These are phyloP conservation scores for Colletotrichum neosansevieriae DNA, from an alignment of 2,329 filamentous ascomycete species.

Conservation along the genomic window DNA sequence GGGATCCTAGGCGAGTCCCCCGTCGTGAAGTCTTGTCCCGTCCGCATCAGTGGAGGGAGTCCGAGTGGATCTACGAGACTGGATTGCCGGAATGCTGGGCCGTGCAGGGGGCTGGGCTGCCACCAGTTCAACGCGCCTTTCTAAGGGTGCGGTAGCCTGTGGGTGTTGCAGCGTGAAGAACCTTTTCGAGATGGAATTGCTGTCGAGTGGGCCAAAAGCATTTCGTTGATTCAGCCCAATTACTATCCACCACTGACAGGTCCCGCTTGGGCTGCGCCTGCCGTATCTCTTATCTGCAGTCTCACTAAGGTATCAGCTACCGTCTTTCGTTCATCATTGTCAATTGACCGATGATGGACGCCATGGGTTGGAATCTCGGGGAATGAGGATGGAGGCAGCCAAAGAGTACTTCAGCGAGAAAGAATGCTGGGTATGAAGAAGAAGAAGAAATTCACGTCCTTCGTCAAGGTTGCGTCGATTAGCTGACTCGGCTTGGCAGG, in stretches of 20 bases:
- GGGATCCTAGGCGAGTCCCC: slow-evolving; percentile 25
- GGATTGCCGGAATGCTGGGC: slow-evolving; percentile 38
- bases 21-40: slow-evolving; percentile 36
- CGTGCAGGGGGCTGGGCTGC: slow-evolving; percentile 29
- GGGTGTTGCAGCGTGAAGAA: neutral
- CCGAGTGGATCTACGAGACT: slow-evolving; percentile 9
- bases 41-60: slow-evolving; percentile 30
- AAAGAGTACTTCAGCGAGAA: neutral
- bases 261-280: slow-evolving; percentile 18
- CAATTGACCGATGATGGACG: neutral
- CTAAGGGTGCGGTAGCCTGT: neutral
- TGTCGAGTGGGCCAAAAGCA: slow-evolving; percentile 39
- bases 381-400: slow-evolving; percentile 11
- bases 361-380: neutral
- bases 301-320: neutral
- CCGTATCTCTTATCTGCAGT: slow-evolving; percentile 32
- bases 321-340: neutral
- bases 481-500: slow-evolving; percentile 26
- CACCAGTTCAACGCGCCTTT: neutral
- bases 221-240: slow-evolving; percentile 42
- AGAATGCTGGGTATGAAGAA: neutral
- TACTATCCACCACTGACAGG: slow-evolving; percentile 38
- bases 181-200: slow-evolving; percentile 4
- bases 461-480: slow-evolving; percentile 12
- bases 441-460: slow-evolving; percentile 17